Conservation (phyloP, 805 yeast genomes). For the Maudiozyma barnettii region DNA sequence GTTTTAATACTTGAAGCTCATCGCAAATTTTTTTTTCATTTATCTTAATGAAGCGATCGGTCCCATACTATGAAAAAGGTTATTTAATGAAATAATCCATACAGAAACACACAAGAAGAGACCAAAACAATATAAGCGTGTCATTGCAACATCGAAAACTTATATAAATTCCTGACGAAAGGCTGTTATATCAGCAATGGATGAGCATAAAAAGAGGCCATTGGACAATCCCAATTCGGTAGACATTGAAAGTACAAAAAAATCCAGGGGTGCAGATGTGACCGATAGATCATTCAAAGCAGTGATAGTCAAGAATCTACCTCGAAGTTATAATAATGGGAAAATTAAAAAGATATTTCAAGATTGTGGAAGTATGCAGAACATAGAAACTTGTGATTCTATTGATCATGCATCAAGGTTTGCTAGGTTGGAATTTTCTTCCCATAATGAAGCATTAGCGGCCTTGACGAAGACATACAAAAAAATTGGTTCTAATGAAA, state of each 20-base stretch:
- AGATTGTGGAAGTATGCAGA: slow-evolving; percentile 51
- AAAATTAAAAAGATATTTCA: slow-evolving; percentile 38
- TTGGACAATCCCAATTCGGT: neutral
- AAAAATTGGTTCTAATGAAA: slow-evolving; percentile 32
- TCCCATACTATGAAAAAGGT: too few species aligned
- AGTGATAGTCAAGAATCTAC: slow-evolving; percentile 44
- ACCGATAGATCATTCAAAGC: slow-evolving; percentile 45
- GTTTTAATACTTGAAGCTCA: slow-evolving; percentile 4
- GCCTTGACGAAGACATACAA: slow-evolving; percentile 56
- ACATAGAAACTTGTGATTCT: slow-evolving; percentile 25
- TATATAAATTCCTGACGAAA: too few species aligned
- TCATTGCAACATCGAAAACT: too few species aligned
- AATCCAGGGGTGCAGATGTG: neutral
- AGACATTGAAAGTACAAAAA: neutral
- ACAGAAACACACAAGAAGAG: too few species aligned
- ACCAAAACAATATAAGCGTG: too few species aligned
- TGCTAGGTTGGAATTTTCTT: slow-evolving; percentile 53
- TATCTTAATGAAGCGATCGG: neutral
- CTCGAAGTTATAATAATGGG: slow-evolving; percentile 31
- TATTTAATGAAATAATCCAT: too few species aligned
- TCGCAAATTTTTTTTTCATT: slow-evolving; percentile 10
- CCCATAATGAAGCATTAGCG: slow-evolving; percentile 39
- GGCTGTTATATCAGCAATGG: neutral
- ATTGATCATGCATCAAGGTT: slow-evolving; percentile 14
- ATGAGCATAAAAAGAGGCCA: slow-evolving; percentile 4